These are phyloP conservation scores for Pseudocercospora vitis DNA, from an alignment of 2,329 filamentous ascomycete species.

Conservation along the genomic window DNA sequence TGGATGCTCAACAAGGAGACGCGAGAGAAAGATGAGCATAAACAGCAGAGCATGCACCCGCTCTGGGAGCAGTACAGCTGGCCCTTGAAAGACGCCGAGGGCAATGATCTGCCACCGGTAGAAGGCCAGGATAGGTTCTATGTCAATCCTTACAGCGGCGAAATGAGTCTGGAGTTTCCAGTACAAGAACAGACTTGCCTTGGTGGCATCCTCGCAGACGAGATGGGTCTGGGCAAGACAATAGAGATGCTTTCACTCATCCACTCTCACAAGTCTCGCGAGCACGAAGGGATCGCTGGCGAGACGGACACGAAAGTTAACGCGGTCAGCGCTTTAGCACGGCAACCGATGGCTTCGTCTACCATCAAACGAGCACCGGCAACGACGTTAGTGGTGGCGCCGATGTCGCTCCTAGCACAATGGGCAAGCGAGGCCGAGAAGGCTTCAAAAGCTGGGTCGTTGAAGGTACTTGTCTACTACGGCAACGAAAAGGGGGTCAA, in stretches of 20 bases:
- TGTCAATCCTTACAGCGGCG: conserved; percentile 94
- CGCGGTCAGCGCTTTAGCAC: conserved; percentile 62
- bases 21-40: conserved; percentile 65
- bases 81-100: conserved; percentile 85
- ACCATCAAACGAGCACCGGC: conserved; percentile 70
- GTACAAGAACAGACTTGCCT: conserved; percentile 91
- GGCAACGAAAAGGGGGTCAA: conserved; percentile 80
- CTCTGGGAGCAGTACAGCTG: conserved; percentile 95
- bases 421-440: conserved; percentile 96
- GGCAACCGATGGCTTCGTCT: conserved; percentile 58
- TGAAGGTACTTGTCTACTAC: conserved; percentile 89
- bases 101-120: conserved; percentile 67
- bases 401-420: conserved; percentile 93
- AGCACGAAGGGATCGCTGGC: conserved; percentile 33
- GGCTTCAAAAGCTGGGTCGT: conserved; percentile 77
- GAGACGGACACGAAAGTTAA: conserved; percentile 31
- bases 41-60: conserved; percentile 86
- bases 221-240: conserved; percentile 98
- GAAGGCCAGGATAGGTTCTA: conserved; percentile 75
- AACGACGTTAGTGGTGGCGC: conserved; percentile 92
- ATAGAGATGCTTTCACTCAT: conserved; percentile 97
- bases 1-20: conserved; percentile 98
- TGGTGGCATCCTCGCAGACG: conserved; percentile 88
- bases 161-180: conserved; percentile 87
- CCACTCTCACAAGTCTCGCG: conserved; percentile 70